Percentiles rank a stretch among this genome's conserved stretches.
These are phyloP conservation scores for Cenchrus americanus DNA, from an alignment of 176 grass and related monocot species.

Conservation along the genomic window DNA sequence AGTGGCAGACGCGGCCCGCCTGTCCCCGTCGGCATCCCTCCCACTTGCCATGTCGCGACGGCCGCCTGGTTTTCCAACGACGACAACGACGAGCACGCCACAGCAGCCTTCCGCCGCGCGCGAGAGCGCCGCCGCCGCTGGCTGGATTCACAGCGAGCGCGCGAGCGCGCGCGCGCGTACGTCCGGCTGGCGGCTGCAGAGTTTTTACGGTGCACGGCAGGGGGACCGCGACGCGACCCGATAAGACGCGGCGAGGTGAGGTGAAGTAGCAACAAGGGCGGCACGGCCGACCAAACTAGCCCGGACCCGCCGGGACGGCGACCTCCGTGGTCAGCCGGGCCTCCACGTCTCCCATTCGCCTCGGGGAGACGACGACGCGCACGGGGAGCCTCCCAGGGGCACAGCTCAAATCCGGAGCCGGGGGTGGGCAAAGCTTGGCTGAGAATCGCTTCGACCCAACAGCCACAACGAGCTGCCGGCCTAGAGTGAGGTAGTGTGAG, in stretches of 20 bases:
- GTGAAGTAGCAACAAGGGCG: background rate
- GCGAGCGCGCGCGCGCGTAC: background rate
- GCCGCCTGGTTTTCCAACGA: conserved; percentile 6
- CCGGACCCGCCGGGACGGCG: conserved; percentile 38
- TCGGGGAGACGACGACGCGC: background rate
- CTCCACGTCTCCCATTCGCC: conserved; percentile 48
- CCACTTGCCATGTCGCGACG: conserved; percentile 37
- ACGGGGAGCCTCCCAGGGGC: background rate
- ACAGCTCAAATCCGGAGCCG: conserved; percentile 36
- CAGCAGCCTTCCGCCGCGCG: background rate
- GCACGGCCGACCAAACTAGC: conserved; percentile 19
- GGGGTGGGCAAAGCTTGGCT: conserved; percentile 36
- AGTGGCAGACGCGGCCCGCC: background rate
- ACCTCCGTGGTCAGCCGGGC: conserved; percentile 39
- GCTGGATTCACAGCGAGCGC: background rate
- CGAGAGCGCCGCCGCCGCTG: conserved; percentile 2
- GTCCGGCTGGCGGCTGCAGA: background rate
- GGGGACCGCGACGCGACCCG: background rate
- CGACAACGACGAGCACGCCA: conserved; percentile 33
- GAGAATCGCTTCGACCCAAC: conserved; percentile 20
- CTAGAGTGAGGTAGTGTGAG: background rate
- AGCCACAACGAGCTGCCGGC: background rate
- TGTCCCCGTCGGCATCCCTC: conserved; percentile 30
- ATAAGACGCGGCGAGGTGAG: conserved; percentile 28
- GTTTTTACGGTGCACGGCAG: conserved; percentile 23